phyloP scores from a whole-genome alignment of 2,329 filamentous ascomycete genomes.

The Pseudomassariella vexata region DNA sequence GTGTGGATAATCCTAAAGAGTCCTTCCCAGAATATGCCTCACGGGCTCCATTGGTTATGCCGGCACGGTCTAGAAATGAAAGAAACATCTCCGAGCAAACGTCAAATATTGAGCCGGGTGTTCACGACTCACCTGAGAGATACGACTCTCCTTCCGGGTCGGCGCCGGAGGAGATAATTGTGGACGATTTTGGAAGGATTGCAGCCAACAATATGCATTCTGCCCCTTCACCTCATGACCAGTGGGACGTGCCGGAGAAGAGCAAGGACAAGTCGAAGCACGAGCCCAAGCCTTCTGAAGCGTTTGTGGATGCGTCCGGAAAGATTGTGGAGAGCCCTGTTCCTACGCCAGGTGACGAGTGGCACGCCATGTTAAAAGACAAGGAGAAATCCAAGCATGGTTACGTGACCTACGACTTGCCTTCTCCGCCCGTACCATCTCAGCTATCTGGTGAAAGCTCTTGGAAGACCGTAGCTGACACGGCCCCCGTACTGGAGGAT shows the following conservation, averaged over 20 bases:
- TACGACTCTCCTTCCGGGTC: no score
- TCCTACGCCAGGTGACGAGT: conserved; percentile 7
- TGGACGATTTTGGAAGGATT: no score
- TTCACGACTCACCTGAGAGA: no score
- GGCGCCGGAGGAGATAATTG: no score
- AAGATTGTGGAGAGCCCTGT: no score
- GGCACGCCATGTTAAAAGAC: conserved; percentile 8
- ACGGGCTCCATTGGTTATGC: not conserved
- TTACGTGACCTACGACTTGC: conserved; percentile 3
- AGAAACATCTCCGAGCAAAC: no score
- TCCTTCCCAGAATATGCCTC: conserved; percentile 10
- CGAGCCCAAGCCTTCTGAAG: not conserved
- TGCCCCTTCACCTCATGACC: no score
- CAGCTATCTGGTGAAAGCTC: conserved; percentile 15
- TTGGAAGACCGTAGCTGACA: conserved; percentile 2
- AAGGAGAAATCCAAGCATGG: conserved; percentile 7
- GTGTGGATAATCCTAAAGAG: conserved; percentile 11
- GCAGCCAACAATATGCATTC: no score
- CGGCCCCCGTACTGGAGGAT: conserved; percentile 12
- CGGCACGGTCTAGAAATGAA: no score
- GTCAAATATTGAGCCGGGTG: no score
- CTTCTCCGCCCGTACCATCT: no score
- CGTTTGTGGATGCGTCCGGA: not conserved
- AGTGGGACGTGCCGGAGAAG: no score
- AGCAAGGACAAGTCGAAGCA: conserved; percentile 3